Base-by-base conservation (phyloP, 768 basidiomycete species). In the Collybia mongolica region DNA sequence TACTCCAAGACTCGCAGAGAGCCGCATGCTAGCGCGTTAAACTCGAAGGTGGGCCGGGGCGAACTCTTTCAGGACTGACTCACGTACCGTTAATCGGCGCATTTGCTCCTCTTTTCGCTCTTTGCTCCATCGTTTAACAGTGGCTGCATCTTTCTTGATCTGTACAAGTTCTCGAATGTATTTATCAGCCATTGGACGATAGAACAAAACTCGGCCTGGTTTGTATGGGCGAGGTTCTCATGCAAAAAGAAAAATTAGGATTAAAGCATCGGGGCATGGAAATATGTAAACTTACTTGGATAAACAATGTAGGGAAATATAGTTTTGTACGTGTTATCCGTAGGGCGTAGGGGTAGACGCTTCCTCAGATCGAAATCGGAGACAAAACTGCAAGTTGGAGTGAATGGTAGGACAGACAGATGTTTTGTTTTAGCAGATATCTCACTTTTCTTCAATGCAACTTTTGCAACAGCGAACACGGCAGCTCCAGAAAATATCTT, bases 1-100 rank as follows among this genome's bases (percentile, higher is more conserved):
- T 56, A 43, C 61, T 58, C 70, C 70, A 70, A 35, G 62, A 63
- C 46, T 69, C 68, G 48, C 68, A 70, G n/a, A 66, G 54, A 12
- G 61, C 55, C 5, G 70, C 67, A 37, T 69, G 68, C 70, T 71
- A 44, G 19, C 20, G 12, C 37, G 14, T 39, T 18, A 28, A 22
- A 18, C n/a, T 41, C 32, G 15, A 20, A 48, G 45, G 24, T 28
- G 29, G 7, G 32, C 26, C 23, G 18, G 18, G 49, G 29, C 36
- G 26, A 45, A 44, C n/a, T n/a, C n/a, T n/a, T n/a, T n/a, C 19
- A 29, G 55, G n/a, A 14, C n/a, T 19, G 39, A 40, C n/a, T 44
- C 18, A 39, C 64, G 38, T 41, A 68, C 70, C 51, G 60, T 51
- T 19, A 66, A 39, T 19, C 65, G 60, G 49, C 48, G 54, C 17